These are phyloP conservation scores for Magnolia officinalis DNA, from an alignment of 164 flowering plant genomes.

Conservation along the genomic window DNA sequence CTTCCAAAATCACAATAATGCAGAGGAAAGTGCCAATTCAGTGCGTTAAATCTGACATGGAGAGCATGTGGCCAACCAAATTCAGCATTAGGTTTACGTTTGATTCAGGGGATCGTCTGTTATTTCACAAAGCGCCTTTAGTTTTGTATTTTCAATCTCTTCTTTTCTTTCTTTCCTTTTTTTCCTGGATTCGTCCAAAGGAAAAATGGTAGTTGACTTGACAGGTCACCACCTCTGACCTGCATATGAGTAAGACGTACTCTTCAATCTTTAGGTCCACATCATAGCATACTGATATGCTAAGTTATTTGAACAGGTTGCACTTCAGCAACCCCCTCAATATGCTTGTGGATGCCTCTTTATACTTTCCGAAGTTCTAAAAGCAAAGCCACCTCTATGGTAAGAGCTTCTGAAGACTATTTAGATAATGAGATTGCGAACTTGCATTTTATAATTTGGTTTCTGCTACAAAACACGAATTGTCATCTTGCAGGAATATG, in stretches of 20 bases:
- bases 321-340: slow-evolving; percentile 94
- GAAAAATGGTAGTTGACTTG: background rate
- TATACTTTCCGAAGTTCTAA: slow-evolving; percentile 91
- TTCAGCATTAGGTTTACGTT: no score
- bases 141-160: no score
- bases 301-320: slow-evolving; percentile 48
- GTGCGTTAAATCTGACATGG: no score
- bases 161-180: background rate
- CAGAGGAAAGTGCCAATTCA: no score
- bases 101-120: no score
- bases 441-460: background rate
- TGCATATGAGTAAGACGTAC: background rate
- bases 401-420: slow-evolving; percentile 19
- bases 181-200: background rate
- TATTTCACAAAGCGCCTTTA: no score
- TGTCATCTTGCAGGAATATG: slow-evolving; percentile 52
- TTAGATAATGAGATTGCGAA: background rate
- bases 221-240: background rate
- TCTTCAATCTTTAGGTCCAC: background rate
- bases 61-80: no score
- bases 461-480: background rate
- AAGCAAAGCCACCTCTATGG: slow-evolving; percentile 93
- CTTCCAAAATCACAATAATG: no score
- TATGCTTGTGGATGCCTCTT: slow-evolving; percentile 92
- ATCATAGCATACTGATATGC: background rate